phyloP scores from a whole-genome alignment of 768 basidiomycete species.

The Leccinum arenicola region DNA sequence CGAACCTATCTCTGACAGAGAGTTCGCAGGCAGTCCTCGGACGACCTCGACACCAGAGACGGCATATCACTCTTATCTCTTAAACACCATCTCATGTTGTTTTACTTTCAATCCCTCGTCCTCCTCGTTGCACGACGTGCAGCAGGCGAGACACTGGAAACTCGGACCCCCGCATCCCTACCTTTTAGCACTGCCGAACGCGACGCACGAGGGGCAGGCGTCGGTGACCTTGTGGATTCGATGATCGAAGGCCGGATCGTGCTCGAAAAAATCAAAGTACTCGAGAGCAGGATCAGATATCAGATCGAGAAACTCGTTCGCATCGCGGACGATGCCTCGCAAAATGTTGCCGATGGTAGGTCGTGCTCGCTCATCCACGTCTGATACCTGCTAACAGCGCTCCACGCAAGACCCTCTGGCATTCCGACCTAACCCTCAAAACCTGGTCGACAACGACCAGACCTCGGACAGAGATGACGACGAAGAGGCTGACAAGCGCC shows the following conservation, averaged over 20 bases:
- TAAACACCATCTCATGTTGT: slow-evolving; percentile 81
- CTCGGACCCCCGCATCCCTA: slow-evolving; percentile 45
- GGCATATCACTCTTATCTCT: slow-evolving; percentile 91
- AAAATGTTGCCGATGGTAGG: slow-evolving; percentile 58
- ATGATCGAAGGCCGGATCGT: slow-evolving; percentile 79
- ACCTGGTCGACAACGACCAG: slow-evolving; percentile 50
- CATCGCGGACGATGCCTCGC: slow-evolving; percentile 60
- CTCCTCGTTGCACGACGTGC: slow-evolving; percentile 70
- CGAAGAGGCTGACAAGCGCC: slow-evolving; percentile 25
- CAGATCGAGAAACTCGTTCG: slow-evolving; percentile 94
- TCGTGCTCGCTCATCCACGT: not conserved
- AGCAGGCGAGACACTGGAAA: slow-evolving; percentile 58
- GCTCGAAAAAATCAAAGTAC: slow-evolving; percentile 81
- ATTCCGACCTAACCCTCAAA: slow-evolving; percentile 87
- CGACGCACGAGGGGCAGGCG: slow-evolving; percentile 48
- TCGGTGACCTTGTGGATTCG: slow-evolving; percentile 76
- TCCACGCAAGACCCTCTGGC: slow-evolving; percentile 73
- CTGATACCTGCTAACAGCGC: not conserved
- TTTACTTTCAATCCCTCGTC: slow-evolving; percentile 81
- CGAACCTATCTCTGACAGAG: slow-evolving; percentile 14
- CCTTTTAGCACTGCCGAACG: slow-evolving; percentile 56
- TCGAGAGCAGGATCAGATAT: slow-evolving; percentile 88
- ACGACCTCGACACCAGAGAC: slow-evolving; percentile 53
- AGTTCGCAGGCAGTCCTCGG: slow-evolving; percentile 25
- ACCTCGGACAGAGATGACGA: slow-evolving; percentile 25